These are phyloP conservation scores for Ambrosiella cleistominuta DNA, from an alignment of 2,329 filamentous ascomycete genomes.

Conservation along the genomic window DNA sequence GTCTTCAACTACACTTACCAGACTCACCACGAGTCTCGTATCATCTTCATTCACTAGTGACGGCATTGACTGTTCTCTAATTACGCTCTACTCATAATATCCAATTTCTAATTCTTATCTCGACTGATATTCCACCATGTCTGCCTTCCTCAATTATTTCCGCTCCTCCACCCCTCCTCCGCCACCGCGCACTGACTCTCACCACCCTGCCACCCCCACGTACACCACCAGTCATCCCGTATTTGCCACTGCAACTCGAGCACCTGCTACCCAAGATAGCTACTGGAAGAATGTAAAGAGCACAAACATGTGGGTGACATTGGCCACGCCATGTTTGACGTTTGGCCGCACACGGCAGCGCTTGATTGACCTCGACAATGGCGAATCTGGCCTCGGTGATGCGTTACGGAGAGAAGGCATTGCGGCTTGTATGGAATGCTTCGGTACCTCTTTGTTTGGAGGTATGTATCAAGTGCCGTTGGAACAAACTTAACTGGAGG, in stretches of 20 bases:
- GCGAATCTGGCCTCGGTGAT: constrained; percentile 8
- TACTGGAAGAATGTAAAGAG: constrained; percentile 8
- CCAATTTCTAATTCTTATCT: neutral
- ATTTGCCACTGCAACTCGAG: neutral
- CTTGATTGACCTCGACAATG: constrained; percentile 10
- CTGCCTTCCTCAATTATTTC: constrained; percentile 2
- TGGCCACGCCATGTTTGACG: constrained; percentile 10
- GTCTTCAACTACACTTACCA: neutral
- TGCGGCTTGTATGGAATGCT: constrained; percentile 8
- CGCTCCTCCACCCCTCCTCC: neutral
- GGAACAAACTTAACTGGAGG: too few species aligned
- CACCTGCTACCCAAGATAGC: neutral
- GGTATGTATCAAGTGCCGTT: neutral
- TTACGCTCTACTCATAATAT: neutral
- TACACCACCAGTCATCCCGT: neutral
- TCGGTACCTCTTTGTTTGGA: constrained; percentile 6
- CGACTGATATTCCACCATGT: neutral
- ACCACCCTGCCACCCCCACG: neutral
- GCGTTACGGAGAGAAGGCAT: constrained; percentile 8
- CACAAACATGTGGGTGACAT: constrained; percentile 7
- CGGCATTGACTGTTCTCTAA: neutral
- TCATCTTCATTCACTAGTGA: neutral
- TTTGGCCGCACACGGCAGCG: constrained; percentile 11
- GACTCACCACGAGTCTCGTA: neutral
- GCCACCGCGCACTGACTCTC: neutral